Evolutionary conservation across 805 yeast species (phyloP).

Genomic region (Nakazawaea holstii): DNA sequence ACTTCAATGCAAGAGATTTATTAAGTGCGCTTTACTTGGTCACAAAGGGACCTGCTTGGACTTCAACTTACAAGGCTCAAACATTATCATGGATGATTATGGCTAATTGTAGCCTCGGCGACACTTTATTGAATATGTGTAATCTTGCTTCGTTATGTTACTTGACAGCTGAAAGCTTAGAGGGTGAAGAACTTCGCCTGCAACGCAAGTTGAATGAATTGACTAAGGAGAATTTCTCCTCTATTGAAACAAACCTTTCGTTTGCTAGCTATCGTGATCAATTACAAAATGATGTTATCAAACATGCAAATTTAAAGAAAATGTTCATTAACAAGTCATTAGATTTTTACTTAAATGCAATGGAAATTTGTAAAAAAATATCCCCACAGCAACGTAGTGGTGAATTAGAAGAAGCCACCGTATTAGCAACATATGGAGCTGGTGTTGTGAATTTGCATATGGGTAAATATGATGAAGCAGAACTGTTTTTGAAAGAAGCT

Average conservation of each 20-base stretch:
- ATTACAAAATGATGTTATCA: slow-evolving; percentile 14
- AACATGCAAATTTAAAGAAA: neutral
- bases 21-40: slow-evolving; percentile 67
- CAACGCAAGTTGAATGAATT: slow-evolving; percentile 24
- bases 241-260: neutral
- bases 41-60: slow-evolving; percentile 53
- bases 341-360: slow-evolving; percentile 12
- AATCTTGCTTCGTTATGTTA: slow-evolving; percentile 67
- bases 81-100: slow-evolving; percentile 70
- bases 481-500: slow-evolving; percentile 59
- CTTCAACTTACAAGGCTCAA: slow-evolving; percentile 29
- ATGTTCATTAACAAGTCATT: slow-evolving; percentile 1
- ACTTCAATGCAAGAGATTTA: slow-evolving; percentile 72
- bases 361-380: slow-evolving; percentile 19
- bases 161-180: slow-evolving; percentile 60
- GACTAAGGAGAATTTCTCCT: slow-evolving; percentile 19
- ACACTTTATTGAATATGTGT: slow-evolving; percentile 58
- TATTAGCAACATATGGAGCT: slow-evolving; percentile 77
- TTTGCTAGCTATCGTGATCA: slow-evolving; percentile 22
- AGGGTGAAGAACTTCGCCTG: slow-evolving; percentile 36
- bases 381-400: slow-evolving; percentile 18
- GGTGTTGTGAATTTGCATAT: slow-evolving; percentile 73
- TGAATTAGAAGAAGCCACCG: slow-evolving; percentile 59
- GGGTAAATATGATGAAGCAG: slow-evolving; percentile 52
- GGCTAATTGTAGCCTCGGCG: slow-evolving; percentile 63